These are phyloP conservation scores for Rubus idaeus DNA, from an alignment of 306 rosid species.

Conservation along the genomic window DNA sequence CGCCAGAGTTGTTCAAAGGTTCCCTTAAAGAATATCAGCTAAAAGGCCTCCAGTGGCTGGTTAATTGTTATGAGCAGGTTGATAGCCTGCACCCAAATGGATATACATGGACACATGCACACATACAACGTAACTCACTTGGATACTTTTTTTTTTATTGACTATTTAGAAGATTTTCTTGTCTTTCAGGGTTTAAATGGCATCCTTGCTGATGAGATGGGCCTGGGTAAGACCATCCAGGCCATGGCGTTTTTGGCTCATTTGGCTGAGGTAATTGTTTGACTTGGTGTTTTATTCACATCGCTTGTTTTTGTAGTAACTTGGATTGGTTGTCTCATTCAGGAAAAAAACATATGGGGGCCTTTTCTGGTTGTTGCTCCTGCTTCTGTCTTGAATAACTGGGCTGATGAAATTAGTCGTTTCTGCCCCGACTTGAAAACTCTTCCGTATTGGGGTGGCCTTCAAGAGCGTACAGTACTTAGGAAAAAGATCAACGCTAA, in stretches of 20 bases:
- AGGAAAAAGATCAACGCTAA: slow-evolving; percentile 90
- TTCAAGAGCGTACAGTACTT: slow-evolving; percentile 77
- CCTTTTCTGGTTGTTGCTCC: slow-evolving; percentile 98
- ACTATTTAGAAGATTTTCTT: slow-evolving; percentile 29
- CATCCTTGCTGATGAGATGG: slow-evolving; percentile 99
- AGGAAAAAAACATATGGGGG: slow-evolving; percentile 99
- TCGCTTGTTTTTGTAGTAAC: slow-evolving; percentile 33
- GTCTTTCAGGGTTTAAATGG: slow-evolving; percentile 88
- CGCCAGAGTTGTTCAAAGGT: slow-evolving; percentile 89
- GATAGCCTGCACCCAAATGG: slow-evolving; percentile 23
- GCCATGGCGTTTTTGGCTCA: slow-evolving; percentile 99
- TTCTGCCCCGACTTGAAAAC: slow-evolving; percentile 89
- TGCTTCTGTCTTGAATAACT: slow-evolving; percentile 92
- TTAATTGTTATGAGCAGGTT: slow-evolving; percentile 99
- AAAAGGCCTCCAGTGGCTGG: slow-evolving; percentile 99
- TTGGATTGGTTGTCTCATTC: slow-evolving; percentile 27
- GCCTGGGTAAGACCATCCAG: slow-evolving; percentile 98
- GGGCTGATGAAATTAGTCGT: slow-evolving; percentile 98
- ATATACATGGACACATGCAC: background rate
- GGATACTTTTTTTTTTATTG: slow-evolving; percentile 23
- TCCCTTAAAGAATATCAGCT: slow-evolving; percentile 87
- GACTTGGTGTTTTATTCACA: slow-evolving; percentile 18
- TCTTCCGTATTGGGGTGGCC: slow-evolving; percentile 98
- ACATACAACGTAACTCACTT: background rate
- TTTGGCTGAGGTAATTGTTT: slow-evolving; percentile 83